Evolutionary conservation across 371 early-diverging fungal genomes (phyloP), one percentile per base, ranked within the genome.

Genomic region (Saksenaea vasiformis): DNA sequence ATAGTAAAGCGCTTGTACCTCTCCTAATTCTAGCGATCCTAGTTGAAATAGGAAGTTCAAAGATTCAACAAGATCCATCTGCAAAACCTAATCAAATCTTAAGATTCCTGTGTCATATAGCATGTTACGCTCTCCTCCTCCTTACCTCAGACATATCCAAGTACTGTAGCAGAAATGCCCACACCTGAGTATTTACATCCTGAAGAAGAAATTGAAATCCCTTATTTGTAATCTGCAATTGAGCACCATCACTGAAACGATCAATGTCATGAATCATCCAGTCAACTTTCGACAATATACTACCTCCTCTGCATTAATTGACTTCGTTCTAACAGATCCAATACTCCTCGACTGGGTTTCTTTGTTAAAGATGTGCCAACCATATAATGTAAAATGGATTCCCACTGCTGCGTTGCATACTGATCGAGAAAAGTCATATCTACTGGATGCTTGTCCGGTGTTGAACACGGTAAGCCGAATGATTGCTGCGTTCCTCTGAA

Each of bases 191-290:
- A 64, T 92, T 91, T 15, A 93, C 85, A 69, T 98, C 97, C 72
- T 95, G 96, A 27, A 98, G 76, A 43, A 98, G 71, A 72, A 98
- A 98, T 68, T 97, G 97, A 70, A 98, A 98, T 1, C 98, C 98
- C 61, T 93, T 92, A 76, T 93, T 95, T 14, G 97, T 96, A 63
- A 98, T 98, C 43, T 82, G 78, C 19, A 82, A 47, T 28, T 69
- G 73, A 10, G 61, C 53, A n/a, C 31, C 64, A 34, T 62, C 56
- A 26, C 61, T 67, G 5, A 53, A 5, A 54, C 70, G 65, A 60
- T 8, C 39, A 31, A 58, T 7, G 22, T 8, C 15, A 62, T 56
- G n/a, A 34, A 28, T 17, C 35, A 58, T 5, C 15, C 28, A 15
- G 44, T 65, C 19, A 39, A 14, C 28, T 36, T 26, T 55, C 10